Evolutionary conservation across 345 rosid genomes (phyloP), one percentile per base, ranked within the genome.

Genomic region (Citrus inodora): DNA sequence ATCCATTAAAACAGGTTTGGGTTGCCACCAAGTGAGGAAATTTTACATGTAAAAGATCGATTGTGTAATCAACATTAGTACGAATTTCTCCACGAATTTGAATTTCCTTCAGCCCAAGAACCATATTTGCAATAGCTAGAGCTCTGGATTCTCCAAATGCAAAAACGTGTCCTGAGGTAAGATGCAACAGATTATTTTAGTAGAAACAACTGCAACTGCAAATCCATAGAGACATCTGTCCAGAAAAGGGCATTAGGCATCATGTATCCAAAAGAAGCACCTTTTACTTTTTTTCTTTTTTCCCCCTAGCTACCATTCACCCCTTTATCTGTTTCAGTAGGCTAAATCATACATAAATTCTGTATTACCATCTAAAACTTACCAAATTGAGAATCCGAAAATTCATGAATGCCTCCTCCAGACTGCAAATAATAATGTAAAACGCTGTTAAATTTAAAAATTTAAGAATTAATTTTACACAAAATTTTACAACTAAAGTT

Each of bases 361-460:
- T 6, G 42, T 38, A 70, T 35, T 71, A 53, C 22, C 63, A 70
- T 71, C 74, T 46, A 64, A 82, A 69, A 73, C 94, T 85, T 85
- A 97, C 99, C 99, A 87, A 97, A 97, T 88, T 97, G 99, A 68
- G 99, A 97, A 90, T 97, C 99, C 69, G 99, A 97, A 85, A 97
- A 97, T 87, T 97, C 98, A 75, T 94, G 99, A 88, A 97, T 97
- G 85, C 99, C 99, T 85, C 99, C 99, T 80, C 99, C 99, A 71
- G 99, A 94, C 99, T 97, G 93, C 87, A 85, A 75, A 82, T 74
- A 81, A 81, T 61, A 70, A 82, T 53, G 17, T 68, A 51, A 68
- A 73, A 73, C 63, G 81, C 28, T 65, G 60, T 37, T 22, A 71
- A 42, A 27, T 58, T 80, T 72, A 74, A 67, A 73, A 68, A 48